Evolutionary conservation across 345 rosid genomes (phyloP).

Genomic region (Bruguiera gymnorhiza): DNA sequence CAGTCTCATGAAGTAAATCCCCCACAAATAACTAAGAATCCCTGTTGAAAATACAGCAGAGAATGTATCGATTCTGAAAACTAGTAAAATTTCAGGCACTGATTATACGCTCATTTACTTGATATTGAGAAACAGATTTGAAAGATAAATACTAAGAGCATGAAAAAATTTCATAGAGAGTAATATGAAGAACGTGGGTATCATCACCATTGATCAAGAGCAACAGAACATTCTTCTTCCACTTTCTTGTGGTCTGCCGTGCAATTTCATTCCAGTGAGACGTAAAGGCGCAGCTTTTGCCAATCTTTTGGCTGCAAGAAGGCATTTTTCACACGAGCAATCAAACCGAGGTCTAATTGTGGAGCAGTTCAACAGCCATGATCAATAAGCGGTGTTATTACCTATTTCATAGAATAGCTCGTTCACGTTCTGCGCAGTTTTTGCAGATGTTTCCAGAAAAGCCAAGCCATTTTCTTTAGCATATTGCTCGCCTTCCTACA

Average conservation of each 20-base stretch:
- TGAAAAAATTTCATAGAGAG: conserved; percentile 13
- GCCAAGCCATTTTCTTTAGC: conserved; percentile 60
- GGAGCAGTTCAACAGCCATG: not conserved
- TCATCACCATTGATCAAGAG: conserved; percentile 32
- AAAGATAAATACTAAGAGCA: too few species aligned
- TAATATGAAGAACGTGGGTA: not conserved
- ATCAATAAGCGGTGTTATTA: conserved; percentile 15
- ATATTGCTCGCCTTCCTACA: conserved; percentile 65
- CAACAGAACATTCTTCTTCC: conserved; percentile 59
- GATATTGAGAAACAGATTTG: too few species aligned
- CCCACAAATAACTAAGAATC: not conserved
- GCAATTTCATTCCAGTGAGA: conserved; percentile 63
- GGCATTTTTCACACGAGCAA: conserved; percentile 8
- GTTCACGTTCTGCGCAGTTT: conserved; percentile 65
- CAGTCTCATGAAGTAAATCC: not conserved
- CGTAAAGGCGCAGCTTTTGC: conserved; percentile 59
- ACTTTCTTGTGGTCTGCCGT: conserved; percentile 37
- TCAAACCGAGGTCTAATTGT: not conserved
- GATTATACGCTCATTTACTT: not conserved
- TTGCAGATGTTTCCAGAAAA: conserved; percentile 74
- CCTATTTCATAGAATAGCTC: conserved; percentile 79
- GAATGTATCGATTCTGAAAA: too few species aligned
- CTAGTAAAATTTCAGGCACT: not conserved
- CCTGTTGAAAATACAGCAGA: conserved; percentile 1
- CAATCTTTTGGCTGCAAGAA: conserved; percentile 58